Conservation (phyloP, 345 rosid species). For the Populus deltoides region DNA sequence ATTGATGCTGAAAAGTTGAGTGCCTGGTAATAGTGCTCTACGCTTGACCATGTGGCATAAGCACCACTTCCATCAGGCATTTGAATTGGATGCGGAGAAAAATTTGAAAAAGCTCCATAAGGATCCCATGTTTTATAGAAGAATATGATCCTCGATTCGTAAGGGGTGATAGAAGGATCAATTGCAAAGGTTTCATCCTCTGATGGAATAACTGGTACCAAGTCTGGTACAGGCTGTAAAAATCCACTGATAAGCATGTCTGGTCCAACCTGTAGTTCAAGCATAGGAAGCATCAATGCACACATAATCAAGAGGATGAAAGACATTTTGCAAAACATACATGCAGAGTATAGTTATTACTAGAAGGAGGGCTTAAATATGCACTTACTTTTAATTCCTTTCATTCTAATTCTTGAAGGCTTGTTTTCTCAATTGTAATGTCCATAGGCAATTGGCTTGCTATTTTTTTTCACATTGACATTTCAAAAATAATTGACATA, state of each 20-base stretch:
- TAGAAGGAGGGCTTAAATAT: not conserved
- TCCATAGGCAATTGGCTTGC: not conserved
- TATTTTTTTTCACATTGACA: too few species aligned
- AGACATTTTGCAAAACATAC: not conserved
- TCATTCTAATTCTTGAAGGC: not conserved
- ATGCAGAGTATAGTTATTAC: too few species aligned
- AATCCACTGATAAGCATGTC: constrained; percentile 92
- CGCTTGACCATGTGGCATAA: constrained; percentile 66
- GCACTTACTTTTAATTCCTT: not conserved
- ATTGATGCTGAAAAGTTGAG: constrained; percentile 1
- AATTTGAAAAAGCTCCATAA: constrained; percentile 87
- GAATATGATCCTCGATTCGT: constrained; percentile 70
- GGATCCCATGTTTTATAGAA: constrained; percentile 96
- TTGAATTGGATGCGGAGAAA: constrained; percentile 81
- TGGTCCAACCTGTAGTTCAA: constrained; percentile 69
- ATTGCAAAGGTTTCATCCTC: constrained; percentile 75
- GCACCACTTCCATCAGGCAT: constrained; percentile 54
- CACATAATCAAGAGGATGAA: not conserved
- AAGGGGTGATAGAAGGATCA: constrained; percentile 72
- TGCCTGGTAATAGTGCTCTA: constrained; percentile 95
- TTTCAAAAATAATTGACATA: not conserved
- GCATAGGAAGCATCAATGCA: constrained; percentile 9
- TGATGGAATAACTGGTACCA: constrained; percentile 73
- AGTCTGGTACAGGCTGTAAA: constrained; percentile 89
- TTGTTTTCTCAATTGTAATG: not conserved